phyloP scores from a whole-genome alignment of 2,329 filamentous ascomycete species.

The Colletotrichum chrysophilum region DNA sequence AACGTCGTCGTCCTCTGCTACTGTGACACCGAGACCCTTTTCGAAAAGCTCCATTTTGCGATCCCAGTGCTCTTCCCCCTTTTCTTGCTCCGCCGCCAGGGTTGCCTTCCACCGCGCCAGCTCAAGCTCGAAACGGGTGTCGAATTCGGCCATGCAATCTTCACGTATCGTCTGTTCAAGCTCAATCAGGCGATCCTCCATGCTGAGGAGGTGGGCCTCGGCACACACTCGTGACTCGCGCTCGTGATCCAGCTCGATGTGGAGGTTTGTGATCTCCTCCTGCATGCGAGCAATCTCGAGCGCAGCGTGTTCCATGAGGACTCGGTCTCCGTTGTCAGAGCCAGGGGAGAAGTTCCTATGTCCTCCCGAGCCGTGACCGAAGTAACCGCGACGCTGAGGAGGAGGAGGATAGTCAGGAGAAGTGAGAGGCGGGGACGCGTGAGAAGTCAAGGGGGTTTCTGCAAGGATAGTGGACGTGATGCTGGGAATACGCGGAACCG shows the following conservation, averaged over 20 bases:
- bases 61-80: conserved; percentile 84
- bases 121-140: conserved; percentile 76
- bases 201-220: conserved; percentile 74
- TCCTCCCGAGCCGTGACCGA: conserved; percentile 23
- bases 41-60: conserved; percentile 77
- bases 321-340: conserved; percentile 55
- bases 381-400: conserved; percentile 10
- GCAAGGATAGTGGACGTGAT: conserved; percentile 74
- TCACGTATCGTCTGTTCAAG: conserved; percentile 87
- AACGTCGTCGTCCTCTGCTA: conserved; percentile 45
- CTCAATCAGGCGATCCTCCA: conserved; percentile 68
- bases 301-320: conserved; percentile 83
- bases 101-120: conserved; percentile 81
- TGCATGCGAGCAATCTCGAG: conserved; percentile 81
- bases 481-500: conserved; percentile 86
- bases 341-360: conserved; percentile 45
- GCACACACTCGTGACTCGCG: conserved; percentile 71
- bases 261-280: conserved; percentile 78
- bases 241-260: conserved; percentile 73
- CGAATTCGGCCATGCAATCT: conserved; percentile 88
- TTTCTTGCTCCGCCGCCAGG: conserved; percentile 79
- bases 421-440: conserved; percentile 26
- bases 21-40: conserved; percentile 44
- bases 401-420: conserved; percentile 7
- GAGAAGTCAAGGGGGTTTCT: conserved; percentile 30